Percentiles rank a stretch among this genome's conserved stretches.
These are phyloP conservation scores for Aureobasidium musti DNA, from an alignment of 2,329 filamentous ascomycete genomes.

Conservation along the genomic window DNA sequence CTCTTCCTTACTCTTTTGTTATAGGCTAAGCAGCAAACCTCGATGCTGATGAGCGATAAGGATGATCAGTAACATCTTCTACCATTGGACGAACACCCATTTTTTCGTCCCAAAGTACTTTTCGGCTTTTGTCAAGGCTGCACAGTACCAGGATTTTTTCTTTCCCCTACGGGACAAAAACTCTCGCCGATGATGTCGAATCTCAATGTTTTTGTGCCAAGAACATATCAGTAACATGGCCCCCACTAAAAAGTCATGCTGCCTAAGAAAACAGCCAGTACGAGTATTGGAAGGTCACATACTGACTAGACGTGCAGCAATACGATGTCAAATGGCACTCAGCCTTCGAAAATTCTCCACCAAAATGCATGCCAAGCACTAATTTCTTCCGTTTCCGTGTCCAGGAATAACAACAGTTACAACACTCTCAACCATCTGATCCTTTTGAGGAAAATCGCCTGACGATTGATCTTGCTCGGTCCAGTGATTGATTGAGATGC, in stretches of 20 bases:
- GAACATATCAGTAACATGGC: background rate
- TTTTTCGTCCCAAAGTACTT: background rate
- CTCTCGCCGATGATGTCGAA: background rate
- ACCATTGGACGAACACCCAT: background rate
- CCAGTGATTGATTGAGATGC: background rate
- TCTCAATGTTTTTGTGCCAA: background rate
- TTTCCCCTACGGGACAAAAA: too few relatives aligned
- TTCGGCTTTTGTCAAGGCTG: background rate
- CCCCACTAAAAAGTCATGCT: background rate
- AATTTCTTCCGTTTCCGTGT: conserved; percentile 2
- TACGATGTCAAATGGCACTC: conserved; percentile 2
- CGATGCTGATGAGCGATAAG: background rate
- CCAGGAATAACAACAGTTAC: conserved; percentile 9
- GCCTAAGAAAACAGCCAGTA: background rate
- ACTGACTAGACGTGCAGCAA: background rate
- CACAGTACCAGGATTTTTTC: background rate
- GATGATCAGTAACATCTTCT: background rate
- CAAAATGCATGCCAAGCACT: conserved; percentile 12
- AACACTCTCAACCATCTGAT: too few relatives aligned
- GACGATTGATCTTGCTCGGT: background rate
- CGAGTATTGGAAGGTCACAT: background rate
- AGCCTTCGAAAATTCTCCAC: conserved; percentile 1
- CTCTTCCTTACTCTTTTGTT: background rate
- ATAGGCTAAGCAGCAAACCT: background rate
- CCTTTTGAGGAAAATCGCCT: background rate